Conservation (phyloP, 345 rosid species). For the Adansonia digitata region DNA sequence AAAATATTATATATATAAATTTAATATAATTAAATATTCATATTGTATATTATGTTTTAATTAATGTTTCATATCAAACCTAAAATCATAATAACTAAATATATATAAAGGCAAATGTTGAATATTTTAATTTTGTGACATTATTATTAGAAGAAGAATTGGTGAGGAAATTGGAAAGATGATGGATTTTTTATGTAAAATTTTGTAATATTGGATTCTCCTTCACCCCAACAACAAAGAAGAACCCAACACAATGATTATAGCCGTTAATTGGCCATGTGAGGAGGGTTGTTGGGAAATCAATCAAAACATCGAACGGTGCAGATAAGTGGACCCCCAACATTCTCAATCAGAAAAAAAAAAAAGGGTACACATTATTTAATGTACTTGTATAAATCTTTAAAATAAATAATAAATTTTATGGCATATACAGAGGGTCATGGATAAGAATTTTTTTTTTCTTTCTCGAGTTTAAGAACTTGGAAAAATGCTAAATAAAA, state of each 20-base stretch:
- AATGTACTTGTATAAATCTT: too few species aligned
- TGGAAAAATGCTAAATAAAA: slow-evolving; percentile 1
- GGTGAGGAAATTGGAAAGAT: neutral
- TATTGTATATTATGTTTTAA: too few species aligned
- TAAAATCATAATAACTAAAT: too few species aligned
- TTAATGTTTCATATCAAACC: too few species aligned
- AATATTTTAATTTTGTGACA: neutral
- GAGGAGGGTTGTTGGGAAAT: slow-evolving; percentile 18
- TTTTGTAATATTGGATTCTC: slow-evolving; percentile 11
- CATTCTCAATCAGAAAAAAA: neutral
- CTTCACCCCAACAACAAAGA: neutral
- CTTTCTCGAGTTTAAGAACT: too few species aligned
- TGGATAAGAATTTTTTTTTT: too few species aligned
- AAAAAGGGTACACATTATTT: slow-evolving; percentile 17
- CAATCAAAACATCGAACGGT: slow-evolving; percentile 17
- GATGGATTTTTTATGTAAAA: neutral
- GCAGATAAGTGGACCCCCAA: neutral
- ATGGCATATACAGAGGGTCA: too few species aligned
- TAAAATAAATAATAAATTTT: neutral
- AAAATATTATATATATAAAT: too few species aligned
- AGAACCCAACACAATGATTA: slow-evolving; percentile 34
- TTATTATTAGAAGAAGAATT: neutral
- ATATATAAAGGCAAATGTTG: neutral
- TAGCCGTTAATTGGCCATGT: slow-evolving; percentile 33
- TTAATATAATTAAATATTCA: too few species aligned